Base-by-base conservation (phyloP, 768 basidiomycete species). In the Suillus discolor region DNA sequence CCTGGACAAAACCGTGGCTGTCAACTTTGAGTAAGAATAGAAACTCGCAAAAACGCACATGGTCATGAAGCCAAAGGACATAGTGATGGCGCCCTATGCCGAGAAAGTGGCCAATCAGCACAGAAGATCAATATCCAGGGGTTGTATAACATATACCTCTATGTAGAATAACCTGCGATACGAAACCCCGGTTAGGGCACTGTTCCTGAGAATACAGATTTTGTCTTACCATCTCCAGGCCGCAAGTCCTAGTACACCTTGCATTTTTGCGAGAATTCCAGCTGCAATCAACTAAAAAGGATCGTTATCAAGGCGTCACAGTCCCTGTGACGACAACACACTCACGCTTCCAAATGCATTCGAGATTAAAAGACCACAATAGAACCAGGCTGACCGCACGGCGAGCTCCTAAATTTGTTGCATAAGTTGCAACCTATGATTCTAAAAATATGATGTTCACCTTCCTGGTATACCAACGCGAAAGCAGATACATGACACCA, bases 241-340 rank as follows among this genome's bases (percentile, higher is more conserved):
- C 36, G 86, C 73, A 49, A 90, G 87, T 2, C 90, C 90, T 5
- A 84, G 78, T 61, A 80, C 81, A 1, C 89, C 90, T 66, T 93
- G 84, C 90, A 92, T 89, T 51, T 81, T 82, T 1, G 81, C 78
- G 18, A 94, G 80, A 62, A 92, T 89, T 13, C 89, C 91, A n/a
- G 90, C 90, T 18, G 90, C 92, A 71, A 92, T 85, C 8, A 91
- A 73, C 86, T 90, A 66, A 23, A 42, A 67, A 28, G 23, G 31
- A 34, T 13, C 11, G 31, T 38, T 54, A 55, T 39, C 39, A 1
- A 38, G 23, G 31, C 18, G 36, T 8, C 28, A 34, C 36, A 18
- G 38, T 28, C 9, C n/a, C 31, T n/a, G 41, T 20, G 57, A 47
- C 25, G 25, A 36, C 36, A 59, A 16, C 5, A n/a, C 16, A 71